phyloP scores from a whole-genome alignment of 495 filamentous ascomycete species.

The Aspergillus panamensis region DNA sequence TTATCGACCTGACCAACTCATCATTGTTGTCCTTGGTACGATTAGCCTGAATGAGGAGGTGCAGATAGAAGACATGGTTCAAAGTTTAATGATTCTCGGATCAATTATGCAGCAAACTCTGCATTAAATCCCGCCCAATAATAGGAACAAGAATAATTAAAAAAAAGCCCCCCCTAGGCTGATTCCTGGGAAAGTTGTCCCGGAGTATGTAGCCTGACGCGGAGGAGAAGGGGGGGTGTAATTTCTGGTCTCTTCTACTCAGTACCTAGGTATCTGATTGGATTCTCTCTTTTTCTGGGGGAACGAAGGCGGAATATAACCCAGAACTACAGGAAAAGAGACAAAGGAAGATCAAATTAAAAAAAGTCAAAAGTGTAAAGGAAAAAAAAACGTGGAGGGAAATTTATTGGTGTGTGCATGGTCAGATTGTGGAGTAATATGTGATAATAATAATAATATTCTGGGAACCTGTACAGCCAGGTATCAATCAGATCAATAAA shows the following conservation, averaged over 20 bases:
- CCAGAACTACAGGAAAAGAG: not conserved
- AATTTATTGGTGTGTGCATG: slow-evolving; percentile 3
- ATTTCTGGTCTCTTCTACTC: no score
- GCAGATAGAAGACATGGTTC: not conserved
- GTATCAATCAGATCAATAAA: not conserved
- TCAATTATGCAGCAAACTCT: not conserved
- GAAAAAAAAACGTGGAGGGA: not conserved
- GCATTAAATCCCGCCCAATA: no score
- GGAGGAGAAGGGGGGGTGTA: not conserved
- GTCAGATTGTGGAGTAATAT: not conserved
- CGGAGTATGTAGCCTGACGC: no score
- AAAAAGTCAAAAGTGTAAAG: not conserved
- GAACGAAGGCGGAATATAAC: not conserved
- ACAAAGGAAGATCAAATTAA: slow-evolving; percentile 4
- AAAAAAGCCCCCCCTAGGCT: no score
- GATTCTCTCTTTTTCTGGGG: not conserved
- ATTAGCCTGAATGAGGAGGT: not conserved
- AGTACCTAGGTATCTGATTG: no score
- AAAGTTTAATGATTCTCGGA: not conserved
- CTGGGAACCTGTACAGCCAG: not conserved
- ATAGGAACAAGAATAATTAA: no score
- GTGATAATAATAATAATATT: not conserved
- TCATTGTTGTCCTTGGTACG: not conserved
- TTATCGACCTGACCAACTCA: not conserved
- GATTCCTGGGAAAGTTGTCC: no score